These are phyloP conservation scores for Ogataea dorogensis DNA, from an alignment of 805 yeast species.

Conservation along the genomic window DNA sequence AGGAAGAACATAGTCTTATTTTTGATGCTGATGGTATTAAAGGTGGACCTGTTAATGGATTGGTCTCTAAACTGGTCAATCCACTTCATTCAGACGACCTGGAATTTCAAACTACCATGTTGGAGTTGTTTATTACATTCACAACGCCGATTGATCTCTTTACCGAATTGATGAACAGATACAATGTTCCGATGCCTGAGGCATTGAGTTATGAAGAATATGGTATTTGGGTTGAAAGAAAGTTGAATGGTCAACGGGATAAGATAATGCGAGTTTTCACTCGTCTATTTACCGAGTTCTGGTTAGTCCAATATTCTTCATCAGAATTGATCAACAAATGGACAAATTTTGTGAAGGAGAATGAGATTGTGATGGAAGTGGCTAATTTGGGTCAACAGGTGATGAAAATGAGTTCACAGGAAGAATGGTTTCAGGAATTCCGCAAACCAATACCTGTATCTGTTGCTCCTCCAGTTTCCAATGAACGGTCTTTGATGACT, in stretches of 20 bases:
- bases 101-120: slow-evolving; percentile 63
- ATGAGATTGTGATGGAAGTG: slow-evolving; percentile 14
- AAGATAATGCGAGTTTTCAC: slow-evolving; percentile 68
- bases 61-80: slow-evolving; percentile 77
- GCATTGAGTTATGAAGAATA: slow-evolving; percentile 83
- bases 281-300: slow-evolving; percentile 62
- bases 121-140: slow-evolving; percentile 75
- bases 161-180: slow-evolving; percentile 58
- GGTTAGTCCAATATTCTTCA: slow-evolving; percentile 62
- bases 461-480: slow-evolving; percentile 2
- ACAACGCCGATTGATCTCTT: slow-evolving; percentile 64
- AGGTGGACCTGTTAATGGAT: slow-evolving; percentile 80
- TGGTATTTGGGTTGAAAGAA: slow-evolving; percentile 69
- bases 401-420: slow-evolving; percentile 24
- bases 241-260: slow-evolving; percentile 63
- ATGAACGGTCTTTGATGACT: slow-evolving; percentile 11
- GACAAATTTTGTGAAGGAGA: slow-evolving; percentile 24
- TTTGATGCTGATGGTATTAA: slow-evolving; percentile 73
- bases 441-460: slow-evolving; percentile 23
- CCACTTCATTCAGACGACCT: slow-evolving; percentile 60
- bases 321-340: slow-evolving; percentile 37
- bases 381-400: slow-evolving; percentile 25
- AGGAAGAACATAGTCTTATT: slow-evolving; percentile 44
- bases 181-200: slow-evolving; percentile 77
- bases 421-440: slow-evolving; percentile 25